Base-by-base conservation (phyloP, 2,329 filamentous ascomycete genomes). In the Alternaria angustiovoidea region DNA sequence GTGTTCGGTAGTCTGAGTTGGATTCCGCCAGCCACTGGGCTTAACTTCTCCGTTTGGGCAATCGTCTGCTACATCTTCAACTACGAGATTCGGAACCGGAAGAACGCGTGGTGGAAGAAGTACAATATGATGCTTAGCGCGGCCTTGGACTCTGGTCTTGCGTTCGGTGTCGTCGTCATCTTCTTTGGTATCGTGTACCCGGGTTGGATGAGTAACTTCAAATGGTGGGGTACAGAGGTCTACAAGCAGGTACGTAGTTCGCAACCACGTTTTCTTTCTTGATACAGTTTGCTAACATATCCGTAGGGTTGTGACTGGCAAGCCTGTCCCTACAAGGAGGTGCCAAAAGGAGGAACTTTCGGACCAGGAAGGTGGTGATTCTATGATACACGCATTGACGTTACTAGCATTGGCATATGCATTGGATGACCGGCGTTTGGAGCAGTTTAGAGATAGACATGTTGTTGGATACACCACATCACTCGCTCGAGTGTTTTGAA, bases 111-210 rank as follows among this genome's bases (percentile, higher is more conserved):
- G 93, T 96, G 93, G 93, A 88, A 88, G 48, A 95, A 96, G 79
- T 96, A 96, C 77, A 94, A 91, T 41, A 95, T 96, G 91, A 94
- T 92, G 4, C 82, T 96, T 53, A 92, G 89, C 59, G 92, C 92
- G 0, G 93, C 91, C 2, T 83, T 96, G 56, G 93, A 96, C 75
- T 93, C 90, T 1, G 92, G 92, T 1, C 81, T 96, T 20, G 92
- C 93, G 0, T 91, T 94, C 70, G 91, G 91, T 28, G 89, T 95
- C 36, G 88, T 96, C 9, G 86, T 94, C 4, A 89, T 95, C 26
- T 96, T 96, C 75, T 94, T 96, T 70, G 91, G 88, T 1, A 91
- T 96, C 66, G 85, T 95, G n/a, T 94, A 93, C 73, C 90, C 92
- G 0, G 91, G 91, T 0, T 87, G 85, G 82, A 90, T 90, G 82